These are phyloP conservation scores for Adansonia gregorii DNA, from an alignment of 441 rosid species.

Conservation along the genomic window DNA sequence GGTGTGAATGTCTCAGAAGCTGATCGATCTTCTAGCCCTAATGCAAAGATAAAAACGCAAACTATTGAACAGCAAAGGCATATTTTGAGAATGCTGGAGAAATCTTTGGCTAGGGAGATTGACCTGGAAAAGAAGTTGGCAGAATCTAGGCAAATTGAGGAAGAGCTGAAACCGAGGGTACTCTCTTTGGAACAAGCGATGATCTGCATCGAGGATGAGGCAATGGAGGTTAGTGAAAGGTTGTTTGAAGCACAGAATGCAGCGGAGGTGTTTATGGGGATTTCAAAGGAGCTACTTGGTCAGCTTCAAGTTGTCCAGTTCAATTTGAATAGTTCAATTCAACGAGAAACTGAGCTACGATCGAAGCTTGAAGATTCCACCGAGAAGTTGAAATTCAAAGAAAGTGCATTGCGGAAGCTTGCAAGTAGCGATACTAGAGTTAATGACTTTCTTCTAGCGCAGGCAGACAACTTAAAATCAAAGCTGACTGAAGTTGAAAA, in stretches of 20 bases:
- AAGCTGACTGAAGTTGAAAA: slow-evolving; percentile 64
- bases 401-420: slow-evolving; percentile 53
- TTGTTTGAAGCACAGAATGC: slow-evolving; percentile 76
- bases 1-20: slow-evolving; percentile 39
- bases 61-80: slow-evolving; percentile 80
- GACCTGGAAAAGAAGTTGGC: slow-evolving; percentile 80
- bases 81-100: slow-evolving; percentile 86
- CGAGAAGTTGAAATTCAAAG: slow-evolving; percentile 60
- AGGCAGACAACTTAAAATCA: slow-evolving; percentile 55
- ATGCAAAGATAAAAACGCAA: slow-evolving; percentile 63
- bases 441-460: slow-evolving; percentile 47
- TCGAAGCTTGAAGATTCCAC: slow-evolving; percentile 50
- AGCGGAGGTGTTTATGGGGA: slow-evolving; percentile 66
- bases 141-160: slow-evolving; percentile 65
- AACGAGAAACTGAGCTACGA: slow-evolving; percentile 59
- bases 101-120: slow-evolving; percentile 89
- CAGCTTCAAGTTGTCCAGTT: slow-evolving; percentile 68
- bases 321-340: slow-evolving; percentile 59
- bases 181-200: slow-evolving; percentile 59
- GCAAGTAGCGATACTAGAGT: slow-evolving; percentile 50
- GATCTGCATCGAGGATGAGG: slow-evolving; percentile 67
- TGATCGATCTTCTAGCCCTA: slow-evolving; percentile 42
- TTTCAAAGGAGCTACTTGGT: slow-evolving; percentile 67
- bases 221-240: slow-evolving; percentile 51
- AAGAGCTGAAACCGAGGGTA: slow-evolving; percentile 54